Evolutionary conservation across 2,329 filamentous ascomycete genomes (phyloP), one percentile per base, ranked within the genome.

Genomic region (Byssothecium circinans): DNA sequence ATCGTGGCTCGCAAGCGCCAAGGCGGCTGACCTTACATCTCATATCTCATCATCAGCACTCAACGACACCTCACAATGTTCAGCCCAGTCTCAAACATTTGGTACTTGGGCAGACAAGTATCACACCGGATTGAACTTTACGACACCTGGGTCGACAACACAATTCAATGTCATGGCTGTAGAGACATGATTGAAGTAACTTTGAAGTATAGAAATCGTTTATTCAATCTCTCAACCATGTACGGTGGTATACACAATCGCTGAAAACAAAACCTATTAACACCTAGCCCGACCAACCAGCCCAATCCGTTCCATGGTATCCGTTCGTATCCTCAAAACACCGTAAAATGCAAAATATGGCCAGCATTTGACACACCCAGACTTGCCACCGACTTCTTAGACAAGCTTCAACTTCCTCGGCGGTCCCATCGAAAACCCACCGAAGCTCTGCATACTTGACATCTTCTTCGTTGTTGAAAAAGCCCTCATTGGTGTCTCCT

Each of bases 321-420:
- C 29, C 29, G 29, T 32, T 32, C 10, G 4, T 32, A 32, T 32
- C 14, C 29, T 32, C 7, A 32, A 32, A 32, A 32, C 29, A 32
- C 29, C 29, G 6, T 32, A 32, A n/a, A 4, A 32, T 32, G 29
- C 29, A 32, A 32, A 32, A 32, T 12, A 32, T 4, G 4, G 7
- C 29, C 14, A 32, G 14, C 4, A 4, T 14, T 12, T n/a, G 4
- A 32, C 29, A 32, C 8, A 32, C 6, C 5, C 29, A 32, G 14
- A 12, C 29, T 12, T 14, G 14, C 14, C 6, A 32, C 12, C 29
- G 14, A 32, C 4, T 45, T 39, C 19, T 20, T 56, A 64, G 39
- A 58, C 53, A 12, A 64, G 47, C 35, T 59, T 53, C 33, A 64
- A 40, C 49, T 61, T 65, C 57, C 61, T 66, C 14, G 63, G 59